Conservation (phyloP, 805 yeast species). For the Teunomyces panamensis region DNA sequence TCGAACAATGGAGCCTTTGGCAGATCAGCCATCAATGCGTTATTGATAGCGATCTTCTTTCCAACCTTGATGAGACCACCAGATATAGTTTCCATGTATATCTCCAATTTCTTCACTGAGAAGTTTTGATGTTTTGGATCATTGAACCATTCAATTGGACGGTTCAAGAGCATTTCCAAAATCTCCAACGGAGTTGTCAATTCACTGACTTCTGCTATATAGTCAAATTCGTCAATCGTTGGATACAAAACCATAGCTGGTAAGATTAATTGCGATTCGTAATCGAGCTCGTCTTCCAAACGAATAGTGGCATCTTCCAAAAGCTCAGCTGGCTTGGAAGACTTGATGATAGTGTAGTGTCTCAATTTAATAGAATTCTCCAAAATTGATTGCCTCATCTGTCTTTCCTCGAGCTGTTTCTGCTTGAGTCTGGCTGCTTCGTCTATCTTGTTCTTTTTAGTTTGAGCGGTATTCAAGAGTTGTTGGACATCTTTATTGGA, state of each 20-base stretch:
- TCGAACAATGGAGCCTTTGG: slow-evolving; percentile 80
- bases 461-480: slow-evolving; percentile 40
- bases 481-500: slow-evolving; percentile 54
- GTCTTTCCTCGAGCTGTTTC: slow-evolving; percentile 37
- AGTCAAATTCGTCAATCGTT: slow-evolving; percentile 78
- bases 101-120: slow-evolving; percentile 55
- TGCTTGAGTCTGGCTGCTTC: slow-evolving; percentile 33
- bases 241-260: slow-evolving; percentile 85
- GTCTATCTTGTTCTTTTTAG: slow-evolving; percentile 32
- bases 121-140: slow-evolving; percentile 63
- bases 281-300: slow-evolving; percentile 64
- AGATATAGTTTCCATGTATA: slow-evolving; percentile 73
- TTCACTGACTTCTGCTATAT: slow-evolving; percentile 73
- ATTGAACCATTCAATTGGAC: slow-evolving; percentile 69
- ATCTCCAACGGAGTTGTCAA: slow-evolving; percentile 62
- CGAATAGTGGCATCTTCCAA: slow-evolving; percentile 50
- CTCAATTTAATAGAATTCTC: slow-evolving; percentile 61
- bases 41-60: slow-evolving; percentile 63
- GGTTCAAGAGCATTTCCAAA: slow-evolving; percentile 52
- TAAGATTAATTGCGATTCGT: slow-evolving; percentile 73
- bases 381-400: slow-evolving; percentile 43
- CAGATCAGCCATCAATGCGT: slow-evolving; percentile 56
- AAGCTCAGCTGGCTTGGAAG: slow-evolving; percentile 54
- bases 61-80: slow-evolving; percentile 90
- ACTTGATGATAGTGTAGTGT: slow-evolving; percentile 48